Evolutionary conservation across 306 rosid genomes (phyloP).

Genomic region (Senna tora): DNA sequence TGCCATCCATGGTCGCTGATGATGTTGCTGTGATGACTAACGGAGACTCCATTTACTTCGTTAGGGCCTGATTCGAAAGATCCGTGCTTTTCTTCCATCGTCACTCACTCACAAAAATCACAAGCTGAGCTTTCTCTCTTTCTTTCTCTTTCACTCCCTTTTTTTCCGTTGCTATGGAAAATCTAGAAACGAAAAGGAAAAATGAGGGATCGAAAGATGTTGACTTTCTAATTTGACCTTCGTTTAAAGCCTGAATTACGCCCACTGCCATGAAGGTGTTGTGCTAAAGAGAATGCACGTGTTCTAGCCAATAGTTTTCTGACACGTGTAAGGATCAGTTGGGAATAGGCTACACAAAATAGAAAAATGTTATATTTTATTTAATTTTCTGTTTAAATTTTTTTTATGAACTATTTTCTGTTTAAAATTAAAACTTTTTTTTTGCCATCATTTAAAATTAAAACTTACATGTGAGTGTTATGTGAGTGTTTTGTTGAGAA

Average conservation of each 20-base stretch:
- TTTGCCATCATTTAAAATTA: too few relatives aligned
- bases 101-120: not conserved
- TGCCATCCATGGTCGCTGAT: slow-evolving; percentile 85
- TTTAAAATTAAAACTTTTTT: too few relatives aligned
- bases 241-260: not conserved
- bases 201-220: not conserved
- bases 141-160: not conserved
- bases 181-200: not conserved
- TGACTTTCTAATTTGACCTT: not conserved
- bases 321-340: not conserved
- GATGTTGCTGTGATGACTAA: slow-evolving; percentile 22
- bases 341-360: too few relatives aligned
- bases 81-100: slow-evolving; percentile 9
- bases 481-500: too few relatives aligned
- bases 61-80: not conserved
- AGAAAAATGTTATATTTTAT: too few relatives aligned
- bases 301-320: not conserved
- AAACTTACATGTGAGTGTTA: too few relatives aligned
- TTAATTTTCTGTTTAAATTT: too few relatives aligned
- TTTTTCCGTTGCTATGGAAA: not conserved
- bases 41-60: slow-evolving; percentile 25
- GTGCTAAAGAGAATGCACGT: not conserved
- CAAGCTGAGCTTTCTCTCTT: not conserved
- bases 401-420: too few relatives aligned
- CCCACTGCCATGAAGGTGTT: not conserved